Evolutionary conservation across 331 rosid species (phyloP).

Genomic region (Acacia concinna): DNA sequence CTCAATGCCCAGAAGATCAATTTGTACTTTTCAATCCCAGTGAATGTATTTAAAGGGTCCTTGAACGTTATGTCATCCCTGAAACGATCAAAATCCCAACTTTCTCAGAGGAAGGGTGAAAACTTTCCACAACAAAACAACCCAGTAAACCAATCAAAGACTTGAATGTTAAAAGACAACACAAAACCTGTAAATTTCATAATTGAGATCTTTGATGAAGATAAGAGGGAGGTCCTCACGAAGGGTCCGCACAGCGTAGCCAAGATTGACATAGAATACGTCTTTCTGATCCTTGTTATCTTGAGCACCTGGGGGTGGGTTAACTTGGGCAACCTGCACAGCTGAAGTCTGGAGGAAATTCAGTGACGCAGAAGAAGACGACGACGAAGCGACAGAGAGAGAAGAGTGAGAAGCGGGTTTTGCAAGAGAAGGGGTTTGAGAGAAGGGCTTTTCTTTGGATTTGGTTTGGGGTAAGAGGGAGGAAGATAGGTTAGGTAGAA

Average conservation of each 20-base stretch:
- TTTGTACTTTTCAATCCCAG: constrained; percentile 86
- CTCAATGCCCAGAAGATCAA: constrained; percentile 92
- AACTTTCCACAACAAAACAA: not conserved
- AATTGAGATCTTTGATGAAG: constrained; percentile 83
- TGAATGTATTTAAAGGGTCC: constrained; percentile 84
- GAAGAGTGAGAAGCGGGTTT: constrained; percentile 47
- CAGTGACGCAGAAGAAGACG: constrained; percentile 18
- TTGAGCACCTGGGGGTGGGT: constrained; percentile 47
- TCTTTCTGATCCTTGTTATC: constrained; percentile 58
- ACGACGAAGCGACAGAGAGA: constrained; percentile 30
- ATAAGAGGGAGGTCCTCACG: constrained; percentile 83
- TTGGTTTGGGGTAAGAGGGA: constrained; percentile 56
- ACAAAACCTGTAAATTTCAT: constrained; percentile 76
- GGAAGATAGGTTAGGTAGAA: constrained; percentile 64
- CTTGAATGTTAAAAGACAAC: constrained; percentile 24
- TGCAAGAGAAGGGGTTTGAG: constrained; percentile 43
- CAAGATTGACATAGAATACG: constrained; percentile 85
- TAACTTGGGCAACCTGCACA: constrained; percentile 54
- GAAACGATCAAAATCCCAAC: constrained; percentile 39
- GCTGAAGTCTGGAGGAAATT: constrained; percentile 48
- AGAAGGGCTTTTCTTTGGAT: constrained; percentile 46
- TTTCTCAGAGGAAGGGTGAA: not conserved
- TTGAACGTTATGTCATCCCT: constrained; percentile 85
- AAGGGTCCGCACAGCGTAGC: constrained; percentile 83
- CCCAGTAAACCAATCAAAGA: constrained; percentile 5